Evolutionary conservation across 2,329 filamentous ascomycete genomes (phyloP).

Genomic region (Arthrinium phaeospermum): DNA sequence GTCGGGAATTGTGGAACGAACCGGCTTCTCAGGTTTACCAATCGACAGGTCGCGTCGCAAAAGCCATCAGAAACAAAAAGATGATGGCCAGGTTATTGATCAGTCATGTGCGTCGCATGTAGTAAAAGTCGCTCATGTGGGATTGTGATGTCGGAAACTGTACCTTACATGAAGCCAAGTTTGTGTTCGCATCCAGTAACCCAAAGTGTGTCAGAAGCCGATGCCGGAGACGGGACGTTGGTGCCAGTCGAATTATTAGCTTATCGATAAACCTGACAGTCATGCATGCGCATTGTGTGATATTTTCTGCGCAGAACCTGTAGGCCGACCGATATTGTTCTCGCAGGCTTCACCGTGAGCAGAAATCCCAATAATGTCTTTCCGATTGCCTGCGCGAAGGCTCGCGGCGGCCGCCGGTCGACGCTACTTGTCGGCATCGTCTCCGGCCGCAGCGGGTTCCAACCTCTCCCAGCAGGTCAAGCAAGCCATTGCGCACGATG

Average conservation of each 20-base stretch:
- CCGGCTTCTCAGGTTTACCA: not conserved
- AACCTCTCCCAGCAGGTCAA: slow-evolving; percentile 34
- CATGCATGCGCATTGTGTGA: slow-evolving; percentile 5
- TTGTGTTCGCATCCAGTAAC: not conserved
- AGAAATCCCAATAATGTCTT: slow-evolving; percentile 30
- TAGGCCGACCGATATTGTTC: not conserved
- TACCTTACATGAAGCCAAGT: not conserved
- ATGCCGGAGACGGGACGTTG: slow-evolving; percentile 5
- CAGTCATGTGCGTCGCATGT: not conserved
- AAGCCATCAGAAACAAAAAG: not conserved
- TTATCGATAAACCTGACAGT: slow-evolving; percentile 6
- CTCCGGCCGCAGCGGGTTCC: slow-evolving; percentile 30
- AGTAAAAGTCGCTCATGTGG: not conserved
- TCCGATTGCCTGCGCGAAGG: slow-evolving; percentile 32
- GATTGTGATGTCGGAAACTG: not conserved
- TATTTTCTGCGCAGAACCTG: not conserved
- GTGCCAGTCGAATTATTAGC: not conserved
- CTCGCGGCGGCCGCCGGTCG: slow-evolving; percentile 27
- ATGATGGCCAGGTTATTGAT: not conserved
- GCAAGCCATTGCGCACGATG: slow-evolving; percentile 34
- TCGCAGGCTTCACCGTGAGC: slow-evolving; percentile 1
- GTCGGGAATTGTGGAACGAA: not conserved
- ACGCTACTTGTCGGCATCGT: slow-evolving; percentile 34
- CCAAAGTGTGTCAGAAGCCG: slow-evolving; percentile 12
- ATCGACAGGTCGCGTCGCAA: not conserved